Evolutionary conservation across 73 alveolate genomes (phyloP).

Genomic region (Paramecium biaurelia): DNA sequence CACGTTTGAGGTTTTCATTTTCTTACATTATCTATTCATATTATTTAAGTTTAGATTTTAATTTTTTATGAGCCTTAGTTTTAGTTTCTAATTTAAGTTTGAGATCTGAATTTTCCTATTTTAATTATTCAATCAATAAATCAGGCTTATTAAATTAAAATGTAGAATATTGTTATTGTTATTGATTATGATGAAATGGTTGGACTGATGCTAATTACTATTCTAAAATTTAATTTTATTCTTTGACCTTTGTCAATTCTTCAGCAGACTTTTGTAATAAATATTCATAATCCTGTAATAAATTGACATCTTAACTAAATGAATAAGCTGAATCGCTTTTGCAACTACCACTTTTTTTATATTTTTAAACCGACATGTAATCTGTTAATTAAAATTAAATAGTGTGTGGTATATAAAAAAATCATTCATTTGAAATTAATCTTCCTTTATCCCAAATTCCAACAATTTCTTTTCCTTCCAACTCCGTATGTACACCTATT

Average conservation of each 20-base stretch:
- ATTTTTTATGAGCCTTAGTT: slow-evolving; percentile 1
- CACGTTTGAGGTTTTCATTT: background rate
- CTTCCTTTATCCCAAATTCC: slow-evolving; percentile 62
- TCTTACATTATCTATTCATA: background rate
- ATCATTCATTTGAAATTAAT: background rate
- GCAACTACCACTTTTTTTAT: background rate
- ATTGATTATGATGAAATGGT: background rate
- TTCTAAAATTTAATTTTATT: background rate
- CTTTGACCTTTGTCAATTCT: slow-evolving; percentile 7
- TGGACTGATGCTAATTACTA: background rate
- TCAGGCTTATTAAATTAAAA: background rate
- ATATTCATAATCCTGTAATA: slow-evolving; percentile 15
- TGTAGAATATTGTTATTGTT: background rate
- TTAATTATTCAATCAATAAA: background rate
- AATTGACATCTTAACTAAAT: slow-evolving; percentile 11
- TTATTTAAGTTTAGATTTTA: background rate
- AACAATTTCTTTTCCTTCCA: slow-evolving; percentile 59
- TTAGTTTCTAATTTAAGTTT: background rate
- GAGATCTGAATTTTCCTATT: background rate
- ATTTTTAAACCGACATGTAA: background rate
- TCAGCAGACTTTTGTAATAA: slow-evolving; percentile 6
- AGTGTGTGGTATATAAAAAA: background rate
- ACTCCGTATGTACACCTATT: slow-evolving; percentile 62
- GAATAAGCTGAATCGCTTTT: slow-evolving; percentile 5
- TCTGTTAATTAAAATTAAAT: background rate